Evolutionary conservation across 164 flowering plant genomes (phyloP).

Genomic region (Dillenia turbinata): DNA sequence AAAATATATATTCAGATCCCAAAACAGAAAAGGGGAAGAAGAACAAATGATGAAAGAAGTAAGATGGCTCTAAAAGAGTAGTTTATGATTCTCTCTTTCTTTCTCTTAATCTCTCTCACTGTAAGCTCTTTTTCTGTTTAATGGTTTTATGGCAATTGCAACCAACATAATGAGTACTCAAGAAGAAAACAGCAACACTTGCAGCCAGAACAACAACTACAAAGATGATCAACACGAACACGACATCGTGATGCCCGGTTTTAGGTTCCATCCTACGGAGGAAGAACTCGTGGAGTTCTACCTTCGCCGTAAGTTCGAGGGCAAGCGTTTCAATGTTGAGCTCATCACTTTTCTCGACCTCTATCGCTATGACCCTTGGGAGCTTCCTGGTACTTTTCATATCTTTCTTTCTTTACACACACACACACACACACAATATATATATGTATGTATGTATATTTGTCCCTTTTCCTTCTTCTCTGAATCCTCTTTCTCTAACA

Average conservation of each 20-base stretch:
- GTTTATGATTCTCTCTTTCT: too few species aligned
- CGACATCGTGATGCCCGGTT: conserved; percentile 97
- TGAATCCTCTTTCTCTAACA: too few species aligned
- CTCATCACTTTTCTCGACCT: conserved; percentile 94
- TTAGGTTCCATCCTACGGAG: conserved; percentile 96
- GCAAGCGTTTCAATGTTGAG: conserved; percentile 86
- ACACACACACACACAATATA: background rate
- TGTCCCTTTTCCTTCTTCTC: too few species aligned
- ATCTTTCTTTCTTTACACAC: background rate
- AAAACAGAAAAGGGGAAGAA: too few species aligned
- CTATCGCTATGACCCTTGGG: conserved; percentile 99
- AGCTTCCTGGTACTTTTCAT: conserved; percentile 72
- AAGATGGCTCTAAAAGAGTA: too few species aligned
- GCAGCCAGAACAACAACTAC: conserved; percentile 18
- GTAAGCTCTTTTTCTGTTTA: too few species aligned
- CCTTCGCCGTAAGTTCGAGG: conserved; percentile 97
- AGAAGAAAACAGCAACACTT: too few species aligned
- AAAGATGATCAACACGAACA: conserved; percentile 60
- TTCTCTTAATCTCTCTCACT: too few species aligned
- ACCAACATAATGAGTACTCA: too few species aligned
- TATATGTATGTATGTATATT: too few species aligned
- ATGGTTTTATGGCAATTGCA: conserved; percentile 44
- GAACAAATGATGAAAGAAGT: too few species aligned
- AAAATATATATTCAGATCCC: too few species aligned
- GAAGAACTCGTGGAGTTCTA: conserved; percentile 97